Conservation (phyloP, 108 stramenopile species). For the Cyclotella kingstonii region DNA sequence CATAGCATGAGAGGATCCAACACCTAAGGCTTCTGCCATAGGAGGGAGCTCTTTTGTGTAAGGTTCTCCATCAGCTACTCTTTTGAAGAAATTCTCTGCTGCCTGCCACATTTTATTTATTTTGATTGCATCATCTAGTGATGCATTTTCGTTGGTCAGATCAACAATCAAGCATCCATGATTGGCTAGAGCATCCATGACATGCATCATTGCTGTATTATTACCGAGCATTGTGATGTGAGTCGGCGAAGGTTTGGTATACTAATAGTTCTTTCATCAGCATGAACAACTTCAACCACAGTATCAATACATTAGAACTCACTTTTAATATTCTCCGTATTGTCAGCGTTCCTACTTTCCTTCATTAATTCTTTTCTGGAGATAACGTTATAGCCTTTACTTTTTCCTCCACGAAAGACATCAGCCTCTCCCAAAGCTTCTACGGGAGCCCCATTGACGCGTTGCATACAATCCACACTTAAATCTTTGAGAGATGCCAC, state of each 20-base stretch:
- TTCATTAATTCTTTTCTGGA: slow-evolving; percentile 47
- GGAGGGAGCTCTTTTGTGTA: slow-evolving; percentile 39
- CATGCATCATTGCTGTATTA: slow-evolving; percentile 58
- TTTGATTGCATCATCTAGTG: slow-evolving; percentile 41
- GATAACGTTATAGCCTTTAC: slow-evolving; percentile 72
- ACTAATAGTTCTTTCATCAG: background rate
- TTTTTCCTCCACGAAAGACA: slow-evolving; percentile 53
- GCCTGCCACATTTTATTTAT: slow-evolving; percentile 72
- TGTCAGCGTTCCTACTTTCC: slow-evolving; percentile 51
- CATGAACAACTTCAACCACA: background rate
- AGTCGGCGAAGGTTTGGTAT: background rate
- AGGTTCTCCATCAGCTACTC: slow-evolving; percentile 18
- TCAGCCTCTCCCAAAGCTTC: slow-evolving; percentile 44
- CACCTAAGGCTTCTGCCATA: slow-evolving; percentile 52
- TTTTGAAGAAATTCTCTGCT: slow-evolving; percentile 51
- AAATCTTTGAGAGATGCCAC: slow-evolving; percentile 54
- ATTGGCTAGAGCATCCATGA: slow-evolving; percentile 83
- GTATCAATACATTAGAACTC: slow-evolving; percentile 20
- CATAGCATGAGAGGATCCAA: slow-evolving; percentile 64
- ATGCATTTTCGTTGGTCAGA: slow-evolving; percentile 65
- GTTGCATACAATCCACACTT: slow-evolving; percentile 48
- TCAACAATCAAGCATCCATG: slow-evolving; percentile 83
- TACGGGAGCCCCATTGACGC: slow-evolving; percentile 55
- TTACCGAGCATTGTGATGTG: background rate
- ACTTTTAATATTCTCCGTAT: slow-evolving; percentile 63